Percentiles rank a stretch among this genome's conserved stretches.
Evolutionary conservation across 1,139 yeast species (phyloP).

Genomic region (Nakaseomyces bracarensis): DNA sequence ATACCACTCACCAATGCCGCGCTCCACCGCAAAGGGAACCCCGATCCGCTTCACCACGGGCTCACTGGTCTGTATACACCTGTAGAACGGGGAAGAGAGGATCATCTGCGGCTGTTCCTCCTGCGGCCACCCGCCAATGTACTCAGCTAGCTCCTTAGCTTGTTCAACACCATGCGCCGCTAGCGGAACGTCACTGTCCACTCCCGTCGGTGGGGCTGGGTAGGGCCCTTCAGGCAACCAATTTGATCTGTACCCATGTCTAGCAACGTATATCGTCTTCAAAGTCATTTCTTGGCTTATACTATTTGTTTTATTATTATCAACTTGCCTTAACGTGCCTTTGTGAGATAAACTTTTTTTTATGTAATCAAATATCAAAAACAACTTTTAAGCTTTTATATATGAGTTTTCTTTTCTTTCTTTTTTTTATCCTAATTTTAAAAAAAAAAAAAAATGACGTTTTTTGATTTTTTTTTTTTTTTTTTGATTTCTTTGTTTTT

Average conservation of each 20-base stretch:
- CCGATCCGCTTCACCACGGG: conserved; percentile 53
- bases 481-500: no score
- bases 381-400: no score
- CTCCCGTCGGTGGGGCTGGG: conserved; percentile 70
- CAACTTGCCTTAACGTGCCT: no score
- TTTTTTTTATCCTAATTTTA: no score
- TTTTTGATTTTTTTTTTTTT: no score
- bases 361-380: no score
- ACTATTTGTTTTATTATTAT: background rate
- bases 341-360: no score
- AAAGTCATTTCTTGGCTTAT: conserved; percentile 23
- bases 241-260: conserved; percentile 74
- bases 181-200: conserved; percentile 71
- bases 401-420: no score
- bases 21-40: conserved; percentile 53
- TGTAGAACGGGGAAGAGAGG: conserved; percentile 74
- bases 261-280: conserved; percentile 36
- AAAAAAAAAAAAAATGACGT: no score
- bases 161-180: conserved; percentile 76
- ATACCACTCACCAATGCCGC: conserved; percentile 71
- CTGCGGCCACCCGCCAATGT: conserved; percentile 32
- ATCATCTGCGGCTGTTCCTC: conserved; percentile 53
- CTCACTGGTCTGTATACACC: conserved; percentile 78
- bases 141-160: conserved; percentile 62
- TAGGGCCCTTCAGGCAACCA: conserved; percentile 70